Base-by-base conservation (phyloP, 345 rosid species). In the Isatis tinctoria region DNA sequence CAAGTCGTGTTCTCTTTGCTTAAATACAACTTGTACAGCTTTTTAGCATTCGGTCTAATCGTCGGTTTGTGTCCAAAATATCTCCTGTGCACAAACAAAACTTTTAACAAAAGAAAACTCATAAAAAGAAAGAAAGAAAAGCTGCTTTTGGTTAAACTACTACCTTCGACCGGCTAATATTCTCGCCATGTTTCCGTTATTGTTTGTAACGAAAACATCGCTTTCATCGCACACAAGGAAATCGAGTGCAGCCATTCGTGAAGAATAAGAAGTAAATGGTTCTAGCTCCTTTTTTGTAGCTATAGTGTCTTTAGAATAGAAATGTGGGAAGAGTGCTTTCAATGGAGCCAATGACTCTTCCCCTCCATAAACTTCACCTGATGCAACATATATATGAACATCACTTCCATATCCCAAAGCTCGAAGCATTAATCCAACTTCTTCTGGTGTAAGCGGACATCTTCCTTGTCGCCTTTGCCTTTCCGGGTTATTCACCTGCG, bases 221-320 rank as follows among this genome's bases (percentile, higher is more conserved):
- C 99, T 95, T 83, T 88, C 92, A 69, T 92, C 98, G 52, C 98
- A 95, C 59, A 92, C 99, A 37, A 87, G 82, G 67, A 92, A 96
- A 80, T 96, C 99, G 6, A 96, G 90, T 0, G 99, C 99, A 81
- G 99, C 99, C 99, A 96, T 96, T 43, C 99, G 81, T 8, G 99
- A 96, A 70, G 98, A 96, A 59, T 84, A 96, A 1, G 89, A 81
- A 69, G 96, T 73, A 73, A 96, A 96, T 16, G 85, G 87, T 36
- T 84, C 78, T 63, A 96, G 47, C 82, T 96, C 99, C 80, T 85
- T 81, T 73, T 89, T 87, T 61, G 84, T 84, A 52, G 98, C 90
- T 48, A 92, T 71, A 56, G 91, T 89, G 72, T 95, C 98, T 80
- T 95, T 92, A 3, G 96, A 83, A 74, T 86, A 79, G 83, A 90